Evolutionary conservation across 2,329 filamentous ascomycete species (phyloP).

Genomic region (Plectosphaerella cucumerina): DNA sequence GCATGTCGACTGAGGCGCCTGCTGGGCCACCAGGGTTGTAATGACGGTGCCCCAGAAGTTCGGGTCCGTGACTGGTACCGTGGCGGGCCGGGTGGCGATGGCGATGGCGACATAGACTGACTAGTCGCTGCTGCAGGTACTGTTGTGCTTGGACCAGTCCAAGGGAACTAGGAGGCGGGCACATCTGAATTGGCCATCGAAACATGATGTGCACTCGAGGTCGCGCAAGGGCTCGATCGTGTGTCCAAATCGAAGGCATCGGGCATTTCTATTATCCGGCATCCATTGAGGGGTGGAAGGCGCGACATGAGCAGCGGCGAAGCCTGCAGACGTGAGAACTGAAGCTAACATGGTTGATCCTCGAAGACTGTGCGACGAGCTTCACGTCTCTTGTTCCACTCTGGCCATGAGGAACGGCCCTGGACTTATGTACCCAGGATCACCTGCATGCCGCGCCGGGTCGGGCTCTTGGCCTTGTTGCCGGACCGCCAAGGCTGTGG

Average conservation of each 20-base stretch:
- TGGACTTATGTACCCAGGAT: no score
- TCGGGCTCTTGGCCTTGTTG: no score
- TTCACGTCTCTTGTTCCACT: no score
- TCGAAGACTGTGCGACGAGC: no score
- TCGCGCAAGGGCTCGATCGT: slow-evolving; percentile 22
- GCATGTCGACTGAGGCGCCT: slow-evolving; percentile 7
- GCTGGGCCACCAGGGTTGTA: slow-evolving; percentile 32
- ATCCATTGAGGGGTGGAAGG: no score
- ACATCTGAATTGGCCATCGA: slow-evolving; percentile 25
- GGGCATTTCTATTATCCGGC: no score
- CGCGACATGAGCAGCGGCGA: no score
- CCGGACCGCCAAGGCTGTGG: no score
- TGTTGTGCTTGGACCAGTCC: slow-evolving; percentile 20
- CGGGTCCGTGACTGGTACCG: slow-evolving; percentile 22
- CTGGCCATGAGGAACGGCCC: no score
- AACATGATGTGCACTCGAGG: slow-evolving; percentile 26
- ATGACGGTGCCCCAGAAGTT: slow-evolving; percentile 29
- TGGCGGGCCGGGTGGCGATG: slow-evolving; percentile 25
- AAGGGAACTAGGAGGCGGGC: slow-evolving; percentile 30
- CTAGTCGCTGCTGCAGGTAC: not conserved
- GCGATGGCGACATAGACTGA: slow-evolving; percentile 20
- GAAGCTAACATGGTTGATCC: no score
- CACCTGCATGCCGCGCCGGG: no score
- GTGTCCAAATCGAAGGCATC: slow-evolving; percentile 20
- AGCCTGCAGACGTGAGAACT: no score